Percentiles rank a stretch among this genome's conserved stretches.
Conservation (phyloP, 768 basidiomycete species). For the Sarcomyxa edulis region DNA sequence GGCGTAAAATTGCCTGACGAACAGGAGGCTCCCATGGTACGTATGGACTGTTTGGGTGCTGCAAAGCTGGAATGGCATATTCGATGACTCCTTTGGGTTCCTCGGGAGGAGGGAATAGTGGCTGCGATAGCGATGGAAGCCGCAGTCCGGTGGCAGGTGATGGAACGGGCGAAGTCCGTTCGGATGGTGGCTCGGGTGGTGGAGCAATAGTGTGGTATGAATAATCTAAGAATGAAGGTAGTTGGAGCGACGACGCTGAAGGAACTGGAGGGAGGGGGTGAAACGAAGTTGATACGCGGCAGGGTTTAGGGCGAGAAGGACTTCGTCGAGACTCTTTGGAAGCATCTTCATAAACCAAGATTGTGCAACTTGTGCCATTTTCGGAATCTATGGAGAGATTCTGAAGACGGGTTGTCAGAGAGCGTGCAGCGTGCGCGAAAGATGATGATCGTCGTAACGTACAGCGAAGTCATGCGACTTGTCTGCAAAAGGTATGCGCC, state of each 20-base stretch:
- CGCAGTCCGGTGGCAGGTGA: conserved; percentile 7
- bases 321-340: conserved; percentile 5
- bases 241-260: conserved; percentile 29
- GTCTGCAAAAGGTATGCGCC: conserved; percentile 25
- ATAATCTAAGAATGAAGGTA: conserved; percentile 29
- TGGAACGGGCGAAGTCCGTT: conserved; percentile 9
- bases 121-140: too few species aligned
- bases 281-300: conserved; percentile 10
- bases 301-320: conserved; percentile 10
- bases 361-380: conserved; percentile 1
- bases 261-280: conserved; percentile 15
- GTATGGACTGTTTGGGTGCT: conserved; percentile 52
- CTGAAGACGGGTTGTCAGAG: conserved; percentile 1
- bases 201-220: conserved; percentile 15
- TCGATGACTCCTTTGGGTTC: conserved; percentile 9
- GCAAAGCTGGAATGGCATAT: conserved; percentile 29
- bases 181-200: conserved; percentile 1
- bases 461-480: conserved; percentile 22
- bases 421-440: not conserved
- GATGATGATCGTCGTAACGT: not conserved
- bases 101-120: not conserved
- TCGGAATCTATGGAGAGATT: not conserved
- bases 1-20: conserved; percentile 38
- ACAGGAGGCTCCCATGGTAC: conserved; percentile 40
- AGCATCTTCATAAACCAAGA: too few species aligned